A percentile compares a stretch with the other conserved stretches of the same genome.
phyloP scores from a whole-genome alignment of 2,329 filamentous ascomycete species.

The Xylariomycetidae sp. region DNA sequence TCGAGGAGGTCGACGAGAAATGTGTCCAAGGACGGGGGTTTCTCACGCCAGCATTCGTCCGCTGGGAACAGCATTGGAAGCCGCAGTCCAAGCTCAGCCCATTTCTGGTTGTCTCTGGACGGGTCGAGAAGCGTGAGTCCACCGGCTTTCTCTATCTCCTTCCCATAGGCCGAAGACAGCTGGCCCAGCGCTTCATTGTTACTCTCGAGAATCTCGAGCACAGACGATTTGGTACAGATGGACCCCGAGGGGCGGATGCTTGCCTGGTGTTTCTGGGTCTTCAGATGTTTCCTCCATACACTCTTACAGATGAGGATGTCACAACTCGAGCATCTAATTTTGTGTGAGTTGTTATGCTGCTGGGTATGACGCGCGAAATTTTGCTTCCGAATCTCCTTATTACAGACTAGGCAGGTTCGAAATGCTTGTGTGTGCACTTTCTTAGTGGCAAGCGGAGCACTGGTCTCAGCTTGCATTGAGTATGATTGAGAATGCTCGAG shows the following conservation, averaged over 20 bases:
- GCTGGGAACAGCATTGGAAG: not conserved
- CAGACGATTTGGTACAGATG: not conserved
- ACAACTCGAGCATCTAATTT: too few species aligned
- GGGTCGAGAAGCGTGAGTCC: constrained; percentile 1
- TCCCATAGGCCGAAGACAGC: constrained; percentile 1
- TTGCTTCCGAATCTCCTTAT: too few species aligned
- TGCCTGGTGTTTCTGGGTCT: too few species aligned
- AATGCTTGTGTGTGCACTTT: too few species aligned
- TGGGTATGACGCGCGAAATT: too few species aligned
- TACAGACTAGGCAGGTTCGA: too few species aligned
- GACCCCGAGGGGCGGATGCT: too few species aligned
- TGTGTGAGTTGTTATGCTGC: too few species aligned
- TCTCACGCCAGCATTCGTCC: constrained; percentile 1
- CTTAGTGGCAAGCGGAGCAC: not conserved
- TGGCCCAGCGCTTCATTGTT: not conserved
- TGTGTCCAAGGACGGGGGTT: not conserved
- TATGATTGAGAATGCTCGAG: not conserved
- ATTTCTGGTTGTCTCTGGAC: not conserved
- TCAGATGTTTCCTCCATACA: too few species aligned
- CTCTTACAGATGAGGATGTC: too few species aligned
- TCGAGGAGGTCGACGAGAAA: constrained; percentile 1
- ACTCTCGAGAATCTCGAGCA: constrained; percentile 1
- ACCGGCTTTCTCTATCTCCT: constrained; percentile 1
- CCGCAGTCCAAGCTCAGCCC: not conserved
- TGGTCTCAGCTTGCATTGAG: not conserved